A percentile compares a stretch with the other conserved stretches of the same genome.
Conservation (phyloP, 83 land plant species). For the Larix sibirica region DNA sequence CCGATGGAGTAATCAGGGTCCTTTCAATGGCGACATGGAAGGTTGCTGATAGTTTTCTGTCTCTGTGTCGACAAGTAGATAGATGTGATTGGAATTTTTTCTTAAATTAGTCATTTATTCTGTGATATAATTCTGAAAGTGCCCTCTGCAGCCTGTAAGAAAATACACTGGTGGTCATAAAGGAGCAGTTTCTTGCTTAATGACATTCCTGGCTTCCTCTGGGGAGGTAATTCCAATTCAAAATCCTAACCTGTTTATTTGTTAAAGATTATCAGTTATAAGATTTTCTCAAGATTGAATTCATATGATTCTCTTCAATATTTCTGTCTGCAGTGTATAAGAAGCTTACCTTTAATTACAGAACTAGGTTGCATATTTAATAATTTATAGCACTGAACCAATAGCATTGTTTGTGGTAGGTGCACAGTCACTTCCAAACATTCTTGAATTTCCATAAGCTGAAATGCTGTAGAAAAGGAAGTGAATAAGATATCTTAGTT, state of each 20-base stretch:
- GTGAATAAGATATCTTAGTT: neutral
- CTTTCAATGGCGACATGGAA: slow-evolving; percentile 97
- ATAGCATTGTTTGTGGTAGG: neutral
- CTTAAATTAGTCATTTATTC: neutral
- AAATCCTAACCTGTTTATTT: neutral
- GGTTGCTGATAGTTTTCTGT: slow-evolving; percentile 35
- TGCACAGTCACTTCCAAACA: neutral
- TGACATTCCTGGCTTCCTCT: slow-evolving; percentile 88
- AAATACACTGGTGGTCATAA: slow-evolving; percentile 97
- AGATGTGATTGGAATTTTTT: neutral
- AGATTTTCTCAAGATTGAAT: neutral
- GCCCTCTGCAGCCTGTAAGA: slow-evolving; percentile 70
- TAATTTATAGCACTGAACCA: neutral
- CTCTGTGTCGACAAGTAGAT: neutral
- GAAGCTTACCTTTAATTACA: neutral
- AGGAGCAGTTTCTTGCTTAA: slow-evolving; percentile 87
- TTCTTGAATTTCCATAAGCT: neutral
- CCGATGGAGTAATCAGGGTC: slow-evolving; percentile 97
- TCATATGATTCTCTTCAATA: neutral
- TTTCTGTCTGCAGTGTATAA: no score
- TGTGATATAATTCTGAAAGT: neutral
- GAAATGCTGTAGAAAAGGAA: neutral
- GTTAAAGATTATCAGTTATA: neutral
- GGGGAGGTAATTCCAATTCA: slow-evolving; percentile 76
- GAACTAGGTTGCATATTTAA: neutral